Evolutionary conservation across 2,329 filamentous ascomycete genomes (phyloP).

Genomic region (Colletotrichum somersetense): DNA sequence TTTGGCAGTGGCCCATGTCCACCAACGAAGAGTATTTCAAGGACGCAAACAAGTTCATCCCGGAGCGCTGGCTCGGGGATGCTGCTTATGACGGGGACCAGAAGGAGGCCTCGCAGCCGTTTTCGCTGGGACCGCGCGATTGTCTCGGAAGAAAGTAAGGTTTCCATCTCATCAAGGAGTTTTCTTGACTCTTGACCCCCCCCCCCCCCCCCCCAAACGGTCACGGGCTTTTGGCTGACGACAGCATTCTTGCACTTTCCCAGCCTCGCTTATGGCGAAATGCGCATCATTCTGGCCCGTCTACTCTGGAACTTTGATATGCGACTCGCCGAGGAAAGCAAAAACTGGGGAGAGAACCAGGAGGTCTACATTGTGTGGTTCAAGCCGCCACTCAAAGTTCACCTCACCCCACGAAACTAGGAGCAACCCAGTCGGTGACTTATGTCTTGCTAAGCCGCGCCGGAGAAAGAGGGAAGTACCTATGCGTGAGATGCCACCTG

Average conservation of each 20-base stretch:
- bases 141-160: constrained; percentile 51
- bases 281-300: constrained; percentile 60
- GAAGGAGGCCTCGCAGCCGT: constrained; percentile 46
- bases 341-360: constrained; percentile 50
- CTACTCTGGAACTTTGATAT: constrained; percentile 62
- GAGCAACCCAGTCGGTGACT: neutral
- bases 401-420: neutral
- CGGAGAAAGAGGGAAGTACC: too few species aligned
- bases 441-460: too few species aligned
- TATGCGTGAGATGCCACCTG: too few species aligned
- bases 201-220: too few species aligned
- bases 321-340: constrained; percentile 49
- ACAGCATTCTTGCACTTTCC: too few species aligned
- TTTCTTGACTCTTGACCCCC: too few species aligned
- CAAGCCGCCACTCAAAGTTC: neutral
- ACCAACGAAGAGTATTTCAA: constrained; percentile 52
- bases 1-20: neutral
- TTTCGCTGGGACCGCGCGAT: constrained; percentile 47
- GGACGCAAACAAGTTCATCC: constrained; percentile 58
- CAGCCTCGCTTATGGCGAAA: constrained; percentile 60
- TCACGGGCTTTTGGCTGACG: too few species aligned
- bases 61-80: constrained; percentile 54
- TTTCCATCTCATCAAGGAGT: too few species aligned
- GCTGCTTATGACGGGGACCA: constrained; percentile 44
- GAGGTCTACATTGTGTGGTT: constrained; percentile 3